Evolutionary conservation across 1,284 basidiomycete genomes (phyloP), one percentile per base, ranked within the genome.

Genomic region (Anthracocystis walkeri): DNA sequence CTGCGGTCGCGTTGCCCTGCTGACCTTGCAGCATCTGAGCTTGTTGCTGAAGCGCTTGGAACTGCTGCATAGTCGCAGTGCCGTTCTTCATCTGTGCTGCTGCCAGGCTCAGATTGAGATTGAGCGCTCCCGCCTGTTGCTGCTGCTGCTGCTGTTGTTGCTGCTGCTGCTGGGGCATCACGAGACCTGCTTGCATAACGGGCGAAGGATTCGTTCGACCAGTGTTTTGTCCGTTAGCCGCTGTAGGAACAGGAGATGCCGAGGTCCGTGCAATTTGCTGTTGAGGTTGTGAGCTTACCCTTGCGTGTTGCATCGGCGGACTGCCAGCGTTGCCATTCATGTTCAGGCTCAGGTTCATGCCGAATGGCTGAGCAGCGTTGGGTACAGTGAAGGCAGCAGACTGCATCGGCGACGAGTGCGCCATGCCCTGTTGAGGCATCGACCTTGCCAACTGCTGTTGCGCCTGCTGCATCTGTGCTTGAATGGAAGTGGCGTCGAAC

Each of bases 201-300:
- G 72, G 67, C 44, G 72, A 75, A 46, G 66, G 66, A 42, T 65
- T 59, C 45, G 66, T 66, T 58, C 66, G 72, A 57, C 51, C 72
- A 53, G 44, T 52, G 44, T 68, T 74, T 56, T 68, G 71, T 51
- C 65, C 65, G 59, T 74, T 74, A 55, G 66, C 58, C 52, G 72
- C 63, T 57, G 69, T 50, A 33, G 63, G 46, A 31, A 75, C 72
- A 46, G 72, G 72, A 41, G 72, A 75, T 18, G 66, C 66, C 42
- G 67, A 75, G 8, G 72, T 70, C 25, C 72, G 27, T 41, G 44
- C 62, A 27, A 67, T 49, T 50, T 70, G 67, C 61, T 75, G 73
- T 58, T 75, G 73, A 44, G 67, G 73, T 45, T 75, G 73, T 51
- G 67, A 70, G 73, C 73, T 67, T 67, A 75, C 61, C 67, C 73